Base-by-base conservation (phyloP, 805 yeast genomes). In the Lipomyces sp. region DNA sequence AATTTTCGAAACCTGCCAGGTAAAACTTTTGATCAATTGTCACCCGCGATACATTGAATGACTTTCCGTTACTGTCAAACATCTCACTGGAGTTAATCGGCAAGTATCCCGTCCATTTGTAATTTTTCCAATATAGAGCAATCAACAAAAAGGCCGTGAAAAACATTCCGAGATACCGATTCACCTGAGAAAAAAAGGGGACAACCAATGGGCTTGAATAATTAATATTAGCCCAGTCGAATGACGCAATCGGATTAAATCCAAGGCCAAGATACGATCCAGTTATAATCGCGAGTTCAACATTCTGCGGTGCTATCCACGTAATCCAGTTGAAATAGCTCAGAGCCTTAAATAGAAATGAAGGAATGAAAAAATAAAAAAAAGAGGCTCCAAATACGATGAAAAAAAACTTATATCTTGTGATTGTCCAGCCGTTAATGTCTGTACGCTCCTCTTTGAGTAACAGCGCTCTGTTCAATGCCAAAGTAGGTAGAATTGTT, bases 361-460 rank as follows among this genome's bases (percentile, higher is more conserved):
- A 84, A 2, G 88, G 87, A 57, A 84, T 67, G 81, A 84, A 82
- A 61, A 79, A 79, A 76, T 82, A 83, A 2, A 74, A 55, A 58
- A 81, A 81, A 22, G 74, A 64, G n/a, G 67, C 64, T 14, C 59
- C 43, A 45, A 78, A 70, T 1, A 71, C 71, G 32, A 69, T 45
- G 28, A 71, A 53, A 66, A 82, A 82, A 57, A 80, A 76, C 47
- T 65, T 68, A 58, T 73, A 74, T 47, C 82, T 71, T 4, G 79
- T 68, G 37, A 81, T 70, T 32, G 63, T 74, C 87, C 87, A 82
- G 2, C 86, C 85, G 60, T 78, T 72, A 28, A 79, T 75, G 4
- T 62, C 61, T 56, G 74, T 74, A 61, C 72, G 72, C n/a, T 61
- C 57, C 55, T 73, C 75, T 3, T 65, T 64, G 21, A 60, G 65